Evolutionary conservation across 2,329 filamentous ascomycete species (phyloP).

Genomic region (Cryphonectria japonica): DNA sequence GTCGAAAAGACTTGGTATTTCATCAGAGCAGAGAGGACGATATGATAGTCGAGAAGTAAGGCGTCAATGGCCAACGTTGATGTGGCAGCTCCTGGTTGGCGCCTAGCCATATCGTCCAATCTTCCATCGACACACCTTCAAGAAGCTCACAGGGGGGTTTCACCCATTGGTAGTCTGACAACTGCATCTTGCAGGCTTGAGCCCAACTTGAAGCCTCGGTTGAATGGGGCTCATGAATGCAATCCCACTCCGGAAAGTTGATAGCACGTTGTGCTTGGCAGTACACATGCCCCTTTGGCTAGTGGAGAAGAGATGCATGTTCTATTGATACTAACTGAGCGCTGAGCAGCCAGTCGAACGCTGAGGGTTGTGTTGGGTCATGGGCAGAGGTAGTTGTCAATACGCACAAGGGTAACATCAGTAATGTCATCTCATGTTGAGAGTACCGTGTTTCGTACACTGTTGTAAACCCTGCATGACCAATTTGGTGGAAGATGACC

Average conservation of each 20-base stretch:
- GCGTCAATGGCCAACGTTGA: neutral
- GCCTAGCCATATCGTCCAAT: neutral
- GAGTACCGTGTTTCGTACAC: neutral
- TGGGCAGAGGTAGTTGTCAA: too few relatives aligned
- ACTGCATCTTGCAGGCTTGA: neutral
- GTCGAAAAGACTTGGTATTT: neutral
- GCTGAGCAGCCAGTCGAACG: too few relatives aligned
- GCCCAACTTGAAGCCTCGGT: neutral
- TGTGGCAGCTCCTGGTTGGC: slow-evolving; percentile 22
- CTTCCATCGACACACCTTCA: neutral
- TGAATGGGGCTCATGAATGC: neutral
- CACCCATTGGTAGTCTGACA: neutral
- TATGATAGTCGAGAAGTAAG: neutral
- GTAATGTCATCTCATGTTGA: neutral
- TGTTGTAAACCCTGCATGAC: neutral
- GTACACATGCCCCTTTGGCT: neutral
- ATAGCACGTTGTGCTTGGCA: neutral
- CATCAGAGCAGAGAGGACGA: neutral
- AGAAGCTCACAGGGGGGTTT: neutral
- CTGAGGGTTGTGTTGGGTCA: too few relatives aligned
- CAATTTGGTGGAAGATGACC: neutral
- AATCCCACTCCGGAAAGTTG: neutral
- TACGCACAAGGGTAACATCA: too few relatives aligned
- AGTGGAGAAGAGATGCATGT: neutral
- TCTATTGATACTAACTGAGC: neutral